Conservation (phyloP, 495 filamentous ascomycete species). For the Aspergillus asperescens region DNA sequence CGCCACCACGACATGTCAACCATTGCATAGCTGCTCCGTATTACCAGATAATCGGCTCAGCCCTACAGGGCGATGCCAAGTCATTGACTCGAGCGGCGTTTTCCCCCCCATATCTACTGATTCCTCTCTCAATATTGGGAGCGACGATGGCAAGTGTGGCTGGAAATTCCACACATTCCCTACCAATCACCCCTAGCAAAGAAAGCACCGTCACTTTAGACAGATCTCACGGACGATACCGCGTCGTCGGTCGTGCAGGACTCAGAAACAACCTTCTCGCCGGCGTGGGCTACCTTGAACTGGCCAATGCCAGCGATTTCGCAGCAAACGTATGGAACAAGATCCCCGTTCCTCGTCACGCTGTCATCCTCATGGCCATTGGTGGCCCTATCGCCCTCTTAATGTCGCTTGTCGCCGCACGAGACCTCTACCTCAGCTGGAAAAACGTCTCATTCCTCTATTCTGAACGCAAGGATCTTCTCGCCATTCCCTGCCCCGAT, state of each 20-base stretch:
- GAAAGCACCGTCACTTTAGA: background rate
- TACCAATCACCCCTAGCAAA: background rate
- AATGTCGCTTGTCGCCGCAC: conserved; percentile 40
- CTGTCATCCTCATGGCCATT: conserved; percentile 45
- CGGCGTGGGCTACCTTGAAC: conserved; percentile 45
- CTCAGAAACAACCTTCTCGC: conserved; percentile 41
- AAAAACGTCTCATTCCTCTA: conserved; percentile 39
- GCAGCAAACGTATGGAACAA: conserved; percentile 52
- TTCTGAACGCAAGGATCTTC: conserved; percentile 25
- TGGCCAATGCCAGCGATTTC: conserved; percentile 50
- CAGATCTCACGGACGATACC: background rate
- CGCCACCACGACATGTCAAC: background rate
- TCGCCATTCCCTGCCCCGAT: conserved; percentile 13
- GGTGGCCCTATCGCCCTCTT: conserved; percentile 42
- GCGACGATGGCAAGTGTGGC: background rate
- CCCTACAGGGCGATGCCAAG: conserved; percentile 19
- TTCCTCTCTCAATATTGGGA: too few relatives aligned
- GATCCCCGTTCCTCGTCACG: conserved; percentile 41
- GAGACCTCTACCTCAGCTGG: conserved; percentile 40
- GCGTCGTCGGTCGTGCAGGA: background rate
- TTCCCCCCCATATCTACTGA: too few relatives aligned
- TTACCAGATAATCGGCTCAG: conserved; percentile 14
- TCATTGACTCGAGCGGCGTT: too few relatives aligned
- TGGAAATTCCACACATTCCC: background rate
- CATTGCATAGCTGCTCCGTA: background rate